Conservation (phyloP, 2,329 filamentous ascomycete species). For the Colletotrichum sp. region DNA sequence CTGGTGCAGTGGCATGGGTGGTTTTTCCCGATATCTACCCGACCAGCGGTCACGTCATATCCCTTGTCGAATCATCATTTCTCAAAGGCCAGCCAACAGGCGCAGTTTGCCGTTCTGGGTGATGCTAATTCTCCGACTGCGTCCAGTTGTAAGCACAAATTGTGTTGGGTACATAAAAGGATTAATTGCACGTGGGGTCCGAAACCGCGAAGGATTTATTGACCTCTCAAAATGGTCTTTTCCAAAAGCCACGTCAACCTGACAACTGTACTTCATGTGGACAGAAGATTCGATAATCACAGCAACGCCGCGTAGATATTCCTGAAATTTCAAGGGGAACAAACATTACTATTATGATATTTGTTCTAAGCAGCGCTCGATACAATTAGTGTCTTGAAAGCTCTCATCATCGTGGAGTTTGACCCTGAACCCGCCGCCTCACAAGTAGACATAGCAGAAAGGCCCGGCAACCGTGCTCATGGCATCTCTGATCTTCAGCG, state of each 20-base stretch:
- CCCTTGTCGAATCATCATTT: neutral
- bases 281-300: neutral
- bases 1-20: neutral
- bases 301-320: rapidly evolving
- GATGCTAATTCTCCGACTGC: neutral
- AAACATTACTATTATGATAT: neutral
- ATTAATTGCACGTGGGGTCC: neutral
- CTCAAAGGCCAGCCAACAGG: neutral
- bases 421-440: neutral
- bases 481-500: constrained; percentile 28
- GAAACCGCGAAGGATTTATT: neutral
- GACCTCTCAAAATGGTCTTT: neutral
- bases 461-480: constrained; percentile 31
- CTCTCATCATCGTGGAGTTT: neutral
- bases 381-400: rapidly evolving
- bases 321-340: neutral
- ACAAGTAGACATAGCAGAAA: constrained; percentile 31
- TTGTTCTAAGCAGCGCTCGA: neutral
- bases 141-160: rapidly evolving
- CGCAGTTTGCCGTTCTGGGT: neutral
- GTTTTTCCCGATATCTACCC: constrained; percentile 4
- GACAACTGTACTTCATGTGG: rapidly evolving
- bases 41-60: constrained; percentile 1
- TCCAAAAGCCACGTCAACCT: neutral
- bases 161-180: neutral